These are phyloP conservation scores for Podospora pseudocomata DNA, from an alignment of 495 filamentous ascomycete species.

Conservation along the genomic window DNA sequence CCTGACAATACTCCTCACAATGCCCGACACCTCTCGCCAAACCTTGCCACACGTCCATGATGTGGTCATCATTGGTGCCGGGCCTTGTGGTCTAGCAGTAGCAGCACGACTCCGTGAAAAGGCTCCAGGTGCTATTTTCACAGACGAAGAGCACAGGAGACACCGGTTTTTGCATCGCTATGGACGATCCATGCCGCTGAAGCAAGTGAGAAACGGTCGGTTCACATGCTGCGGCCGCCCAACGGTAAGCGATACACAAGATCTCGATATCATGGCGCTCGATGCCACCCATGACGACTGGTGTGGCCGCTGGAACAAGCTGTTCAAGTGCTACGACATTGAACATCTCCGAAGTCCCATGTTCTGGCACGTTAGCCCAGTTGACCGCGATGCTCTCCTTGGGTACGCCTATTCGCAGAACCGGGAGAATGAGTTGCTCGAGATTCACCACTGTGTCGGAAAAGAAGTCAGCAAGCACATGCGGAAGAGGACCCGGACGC, in stretches of 20 bases:
- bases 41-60: neutral
- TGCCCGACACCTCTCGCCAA: neutral
- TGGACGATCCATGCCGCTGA: neutral
- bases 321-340: neutral
- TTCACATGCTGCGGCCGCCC: neutral
- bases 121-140: neutral
- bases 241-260: neutral
- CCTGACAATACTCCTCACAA: neutral
- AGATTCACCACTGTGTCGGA: neutral
- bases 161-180: neutral
- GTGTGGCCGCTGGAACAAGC: neutral
- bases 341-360: neutral
- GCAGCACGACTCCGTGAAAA: neutral
- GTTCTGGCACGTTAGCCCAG: neutral
- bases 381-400: neutral
- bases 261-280: neutral
- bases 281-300: neutral
- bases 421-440: neutral
- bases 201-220: neutral
- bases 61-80: neutral
- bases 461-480: neutral
- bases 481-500: neutral
- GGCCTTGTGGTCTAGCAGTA: neutral
- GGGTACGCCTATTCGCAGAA: neutral
- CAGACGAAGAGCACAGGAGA: neutral